Evolutionary conservation across 2,329 filamentous ascomycete genomes (phyloP).

Genomic region (Colletotrichum shisoi): DNA sequence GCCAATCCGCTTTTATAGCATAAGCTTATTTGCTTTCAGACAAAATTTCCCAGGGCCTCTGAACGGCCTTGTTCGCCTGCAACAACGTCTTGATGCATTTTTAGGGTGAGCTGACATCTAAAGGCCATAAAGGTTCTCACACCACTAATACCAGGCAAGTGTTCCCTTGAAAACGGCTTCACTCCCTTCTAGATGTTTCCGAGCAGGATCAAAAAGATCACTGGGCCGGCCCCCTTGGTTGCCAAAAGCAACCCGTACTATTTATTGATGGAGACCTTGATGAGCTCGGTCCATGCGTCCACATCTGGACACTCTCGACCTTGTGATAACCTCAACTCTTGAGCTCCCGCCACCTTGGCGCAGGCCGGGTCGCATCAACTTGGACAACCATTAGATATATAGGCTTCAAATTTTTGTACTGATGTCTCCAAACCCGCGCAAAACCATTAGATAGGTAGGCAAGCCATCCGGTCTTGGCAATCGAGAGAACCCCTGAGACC

Average conservation of each 20-base stretch:
- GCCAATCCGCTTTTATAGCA: neutral
- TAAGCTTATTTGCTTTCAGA: neutral
- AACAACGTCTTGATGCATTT: neutral
- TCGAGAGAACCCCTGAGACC: neutral
- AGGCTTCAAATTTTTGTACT: neutral
- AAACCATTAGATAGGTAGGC: neutral
- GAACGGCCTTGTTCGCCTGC: neutral
- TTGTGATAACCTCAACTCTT: neutral
- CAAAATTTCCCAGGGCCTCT: neutral
- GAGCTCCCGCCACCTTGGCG: conserved; percentile 11
- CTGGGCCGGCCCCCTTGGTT: neutral
- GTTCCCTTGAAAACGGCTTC: neutral
- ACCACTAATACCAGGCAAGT: neutral
- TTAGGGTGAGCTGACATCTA: neutral
- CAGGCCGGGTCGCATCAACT: neutral
- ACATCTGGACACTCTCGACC: neutral
- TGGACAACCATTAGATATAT: neutral
- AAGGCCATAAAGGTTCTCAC: conserved; percentile 4
- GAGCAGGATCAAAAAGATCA: neutral
- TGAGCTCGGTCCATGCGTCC: neutral
- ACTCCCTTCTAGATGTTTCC: neutral
- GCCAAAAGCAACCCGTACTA: neutral
- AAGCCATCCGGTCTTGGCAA: neutral
- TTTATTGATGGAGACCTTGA: neutral
- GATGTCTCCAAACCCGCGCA: neutral